phyloP scores from a whole-genome alignment of 768 basidiomycete genomes.

The Tricholoma flavovirens region DNA sequence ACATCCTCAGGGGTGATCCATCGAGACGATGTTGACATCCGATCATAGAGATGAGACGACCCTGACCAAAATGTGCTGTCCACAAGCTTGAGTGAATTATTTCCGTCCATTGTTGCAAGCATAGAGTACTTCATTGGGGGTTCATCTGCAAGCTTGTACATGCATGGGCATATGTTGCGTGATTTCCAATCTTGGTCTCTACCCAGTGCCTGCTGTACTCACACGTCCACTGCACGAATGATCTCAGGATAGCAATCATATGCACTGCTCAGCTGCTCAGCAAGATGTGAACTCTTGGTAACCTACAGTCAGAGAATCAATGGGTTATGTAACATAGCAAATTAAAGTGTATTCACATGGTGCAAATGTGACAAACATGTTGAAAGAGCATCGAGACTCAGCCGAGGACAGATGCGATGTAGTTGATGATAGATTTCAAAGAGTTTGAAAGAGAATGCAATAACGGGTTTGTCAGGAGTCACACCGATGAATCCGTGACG shows the following conservation, averaged over 20 bases:
- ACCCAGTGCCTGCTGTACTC: not conserved
- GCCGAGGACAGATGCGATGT: not conserved
- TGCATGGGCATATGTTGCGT: not conserved
- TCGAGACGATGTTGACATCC: not conserved
- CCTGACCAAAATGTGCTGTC: not conserved
- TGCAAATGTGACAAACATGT: not conserved
- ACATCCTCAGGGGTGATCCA: constrained; percentile 1
- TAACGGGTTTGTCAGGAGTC: not conserved
- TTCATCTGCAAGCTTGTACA: not conserved
- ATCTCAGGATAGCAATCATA: not conserved
- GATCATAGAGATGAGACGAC: not conserved
- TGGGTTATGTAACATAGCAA: not conserved
- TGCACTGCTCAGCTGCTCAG: not conserved
- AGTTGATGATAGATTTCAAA: not conserved
- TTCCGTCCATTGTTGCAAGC: not conserved
- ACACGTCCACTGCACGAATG: not conserved
- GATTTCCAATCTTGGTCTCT: not conserved
- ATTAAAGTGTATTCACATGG: not conserved
- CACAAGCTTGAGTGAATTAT: not conserved
- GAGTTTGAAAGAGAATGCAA: not conserved
- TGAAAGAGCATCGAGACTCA: not conserved
- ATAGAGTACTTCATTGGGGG: not conserved
- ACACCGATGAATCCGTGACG: not conserved
- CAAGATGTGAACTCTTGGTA: not conserved
- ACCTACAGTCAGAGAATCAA: not conserved